phyloP scores from a whole-genome alignment of 2,329 filamentous ascomycete genomes.

The Beauveria sp. region DNA sequence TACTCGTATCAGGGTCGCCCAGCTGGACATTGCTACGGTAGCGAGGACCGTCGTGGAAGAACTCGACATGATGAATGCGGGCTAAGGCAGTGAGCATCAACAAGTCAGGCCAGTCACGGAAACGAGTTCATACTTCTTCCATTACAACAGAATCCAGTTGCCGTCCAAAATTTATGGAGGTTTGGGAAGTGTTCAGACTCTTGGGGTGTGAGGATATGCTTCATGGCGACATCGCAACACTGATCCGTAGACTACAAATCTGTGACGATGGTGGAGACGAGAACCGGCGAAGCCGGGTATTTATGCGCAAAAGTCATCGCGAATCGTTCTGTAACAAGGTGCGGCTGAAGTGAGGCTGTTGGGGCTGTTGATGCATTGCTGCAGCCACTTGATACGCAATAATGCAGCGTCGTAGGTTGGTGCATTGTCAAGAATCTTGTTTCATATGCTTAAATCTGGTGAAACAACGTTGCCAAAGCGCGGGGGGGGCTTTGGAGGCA shows the following conservation, averaged over 20 bases:
- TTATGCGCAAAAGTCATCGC: background rate
- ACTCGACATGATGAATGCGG: constrained; percentile 9
- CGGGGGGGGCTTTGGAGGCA: no score
- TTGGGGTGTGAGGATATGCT: constrained; percentile 3
- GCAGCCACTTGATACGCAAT: constrained; percentile 5
- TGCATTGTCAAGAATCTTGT: background rate
- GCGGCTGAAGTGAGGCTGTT: constrained; percentile 8
- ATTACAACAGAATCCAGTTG: background rate
- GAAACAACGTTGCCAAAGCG: background rate
- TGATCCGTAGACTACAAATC: background rate
- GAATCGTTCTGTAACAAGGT: background rate
- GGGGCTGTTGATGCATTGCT: background rate
- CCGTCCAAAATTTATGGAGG: constrained; percentile 8
- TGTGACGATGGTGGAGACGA: background rate
- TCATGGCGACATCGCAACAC: background rate
- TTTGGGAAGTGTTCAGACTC: constrained; percentile 5
- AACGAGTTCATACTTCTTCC: background rate
- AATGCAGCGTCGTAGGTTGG: background rate
- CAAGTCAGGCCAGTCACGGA: background rate
- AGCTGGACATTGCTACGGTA: background rate
- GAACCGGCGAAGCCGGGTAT: background rate
- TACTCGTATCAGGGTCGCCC: background rate
- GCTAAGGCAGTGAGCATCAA: background rate
- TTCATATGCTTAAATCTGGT: background rate
- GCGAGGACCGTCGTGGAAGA: background rate